A percentile compares a stretch with the other conserved stretches of the same genome.
Evolutionary conservation across 257 asterid species (phyloP).

Genomic region (Fraxinus americana): DNA sequence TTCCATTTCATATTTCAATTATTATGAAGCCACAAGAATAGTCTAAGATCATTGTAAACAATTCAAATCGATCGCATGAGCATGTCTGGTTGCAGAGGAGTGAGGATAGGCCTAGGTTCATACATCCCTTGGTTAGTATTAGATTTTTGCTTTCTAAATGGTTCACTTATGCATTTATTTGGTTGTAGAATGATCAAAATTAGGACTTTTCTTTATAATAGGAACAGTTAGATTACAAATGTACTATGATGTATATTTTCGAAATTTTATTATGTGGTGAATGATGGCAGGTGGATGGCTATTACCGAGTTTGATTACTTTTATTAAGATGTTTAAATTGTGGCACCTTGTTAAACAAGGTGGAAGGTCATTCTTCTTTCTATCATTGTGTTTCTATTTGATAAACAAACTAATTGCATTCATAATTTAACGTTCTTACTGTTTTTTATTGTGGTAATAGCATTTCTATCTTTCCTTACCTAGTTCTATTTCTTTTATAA

Average conservation of each 20-base stretch:
- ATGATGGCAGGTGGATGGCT: neutral
- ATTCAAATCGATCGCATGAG: constrained; percentile 75
- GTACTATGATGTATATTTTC: neutral
- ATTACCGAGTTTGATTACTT: too few species aligned
- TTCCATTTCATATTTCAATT: constrained; percentile 62
- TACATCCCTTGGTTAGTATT: constrained; percentile 78
- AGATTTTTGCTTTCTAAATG: neutral
- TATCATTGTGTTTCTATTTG: too few species aligned
- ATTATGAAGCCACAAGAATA: constrained; percentile 78
- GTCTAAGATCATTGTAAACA: constrained; percentile 81
- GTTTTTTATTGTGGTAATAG: too few species aligned
- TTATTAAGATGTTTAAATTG: too few species aligned
- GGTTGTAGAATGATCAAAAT: neutral
- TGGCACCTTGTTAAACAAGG: too few species aligned
- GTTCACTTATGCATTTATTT: neutral
- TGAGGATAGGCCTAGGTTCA: constrained; percentile 67
- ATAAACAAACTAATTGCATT: too few species aligned
- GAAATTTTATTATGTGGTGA: neutral
- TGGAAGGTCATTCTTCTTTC: too few species aligned
- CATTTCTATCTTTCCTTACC: too few species aligned
- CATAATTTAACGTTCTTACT: too few species aligned
- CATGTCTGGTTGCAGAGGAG: constrained; percentile 90
- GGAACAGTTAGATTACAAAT: neutral
- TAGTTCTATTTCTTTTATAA: too few species aligned
- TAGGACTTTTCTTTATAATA: neutral